Base-by-base conservation (phyloP, 495 filamentous ascomycete genomes). In the Penicillium atrosanguineum region DNA sequence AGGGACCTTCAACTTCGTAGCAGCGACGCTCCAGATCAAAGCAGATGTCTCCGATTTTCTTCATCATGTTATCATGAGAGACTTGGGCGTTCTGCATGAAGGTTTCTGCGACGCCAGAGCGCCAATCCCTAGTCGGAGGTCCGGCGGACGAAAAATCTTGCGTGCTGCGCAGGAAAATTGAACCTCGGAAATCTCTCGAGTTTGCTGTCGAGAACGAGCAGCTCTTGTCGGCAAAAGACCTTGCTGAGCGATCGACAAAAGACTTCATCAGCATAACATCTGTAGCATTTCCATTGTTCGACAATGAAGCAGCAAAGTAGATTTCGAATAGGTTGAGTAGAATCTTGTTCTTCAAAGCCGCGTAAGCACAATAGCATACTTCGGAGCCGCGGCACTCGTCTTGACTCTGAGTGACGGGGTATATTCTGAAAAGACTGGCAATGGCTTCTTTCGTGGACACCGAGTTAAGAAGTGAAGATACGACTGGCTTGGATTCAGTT, bases 11-110 rank as follows among this genome's bases (percentile, higher is more conserved):
- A 2, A 72, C 64, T 26, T 71, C 67, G 12, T 69, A 65, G 49
- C 82, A 84, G 16, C 83, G 73, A 44, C 68, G 65, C 51, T 86
- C 83, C 6, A 85, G 69, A 42, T 85, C 79, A 16, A 71, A 69
- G 55, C 82, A 85, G 16, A 77, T 68, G 15, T 76, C 69, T 39
- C 75, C 75, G 7, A 84, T 67, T 34, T 71, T 76, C 20, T 69
- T 69, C 20, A 83, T 64, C 23, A 82, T 62, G 21, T 52, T 58
- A 14, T 78, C 64, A 12, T 77, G 69, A 20, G 70, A 68, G 21
- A 60, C 51, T 2, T 60, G 57, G 8, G 74, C 64, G 57, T 67
- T 69, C 38, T 62, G 63, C 31, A 66, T 62, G 19, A 78, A 60
- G 1, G 68, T 57, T 14, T 70, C 61, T 2, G 64, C 58, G 6